A percentile compares a stretch with the other conserved stretches of the same genome.
Evolutionary conservation across 2,329 filamentous ascomycete genomes (phyloP).

Genomic region (Raffaelea ambrosiae): DNA sequence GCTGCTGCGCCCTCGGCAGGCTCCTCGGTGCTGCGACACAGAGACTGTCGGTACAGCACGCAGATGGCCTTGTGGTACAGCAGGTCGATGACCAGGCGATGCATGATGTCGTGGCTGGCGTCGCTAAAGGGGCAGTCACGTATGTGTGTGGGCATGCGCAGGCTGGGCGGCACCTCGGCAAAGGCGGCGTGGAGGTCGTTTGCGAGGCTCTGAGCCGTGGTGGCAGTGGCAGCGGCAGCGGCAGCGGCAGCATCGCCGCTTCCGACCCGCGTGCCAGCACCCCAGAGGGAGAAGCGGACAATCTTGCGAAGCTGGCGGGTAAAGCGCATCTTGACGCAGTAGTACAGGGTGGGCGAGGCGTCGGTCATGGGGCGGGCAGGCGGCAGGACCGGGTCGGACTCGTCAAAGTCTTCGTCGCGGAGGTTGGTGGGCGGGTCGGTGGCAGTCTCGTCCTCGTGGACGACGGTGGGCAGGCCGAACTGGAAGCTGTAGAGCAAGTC

Average conservation of each 20-base stretch:
- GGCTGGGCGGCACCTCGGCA: constrained; percentile 5
- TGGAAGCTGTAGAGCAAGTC: constrained; percentile 42
- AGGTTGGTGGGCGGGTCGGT: constrained; percentile 54
- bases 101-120: constrained; percentile 35
- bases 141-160: constrained; percentile 12
- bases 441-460: constrained; percentile 53
- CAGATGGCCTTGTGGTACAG: constrained; percentile 46
- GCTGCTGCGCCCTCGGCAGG: not conserved
- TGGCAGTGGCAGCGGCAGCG: not conserved
- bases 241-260: not conserved
- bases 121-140: constrained; percentile 28
- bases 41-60: constrained; percentile 46
- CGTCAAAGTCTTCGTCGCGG: constrained; percentile 56
- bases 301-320: constrained; percentile 30
- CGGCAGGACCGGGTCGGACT: constrained; percentile 46
- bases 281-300: constrained; percentile 34
- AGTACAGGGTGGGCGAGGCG: constrained; percentile 48
- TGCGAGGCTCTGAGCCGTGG: constrained; percentile 4
- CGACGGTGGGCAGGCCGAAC: constrained; percentile 30
- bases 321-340: constrained; percentile 33
- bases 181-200: constrained; percentile 5
- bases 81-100: constrained; percentile 40
- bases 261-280: not conserved
- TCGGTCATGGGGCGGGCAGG: constrained; percentile 45
- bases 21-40: constrained; percentile 17